Conservation (phyloP, 805 yeast genomes). For the Cyberlindnera mississippiensis region DNA sequence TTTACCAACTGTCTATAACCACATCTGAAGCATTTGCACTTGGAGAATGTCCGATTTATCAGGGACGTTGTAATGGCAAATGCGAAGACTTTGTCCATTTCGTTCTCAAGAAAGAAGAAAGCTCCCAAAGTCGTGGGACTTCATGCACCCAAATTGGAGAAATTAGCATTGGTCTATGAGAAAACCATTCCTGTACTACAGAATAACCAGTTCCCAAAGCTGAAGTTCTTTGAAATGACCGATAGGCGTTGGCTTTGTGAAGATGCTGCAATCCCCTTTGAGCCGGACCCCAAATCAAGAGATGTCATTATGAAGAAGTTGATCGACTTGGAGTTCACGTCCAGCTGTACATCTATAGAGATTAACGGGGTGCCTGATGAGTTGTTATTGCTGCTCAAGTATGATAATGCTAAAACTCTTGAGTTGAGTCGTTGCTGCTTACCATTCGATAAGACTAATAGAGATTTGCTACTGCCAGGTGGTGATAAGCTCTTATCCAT, state of each 20-base stretch:
- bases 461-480: neutral
- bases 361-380: slow-evolving; percentile 9
- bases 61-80: neutral
- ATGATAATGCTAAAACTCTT: neutral
- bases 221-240: neutral
- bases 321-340: slow-evolving; percentile 4
- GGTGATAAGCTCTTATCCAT: neutral
- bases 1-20: neutral
- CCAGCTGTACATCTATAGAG: slow-evolving; percentile 1
- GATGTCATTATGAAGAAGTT: slow-evolving; percentile 1
- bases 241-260: neutral
- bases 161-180: neutral
- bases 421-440: slow-evolving; percentile 6
- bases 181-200: neutral
- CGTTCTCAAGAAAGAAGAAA: neutral
- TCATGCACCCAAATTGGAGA: neutral
- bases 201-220: neutral
- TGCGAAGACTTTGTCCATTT: neutral
- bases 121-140: neutral
- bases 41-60: neutral
- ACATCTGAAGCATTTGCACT: neutral
- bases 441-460: neutral
- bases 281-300: neutral
- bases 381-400: neutral
- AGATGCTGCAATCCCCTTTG: neutral